A percentile compares a stretch with the other conserved stretches of the same genome.
phyloP scores from a whole-genome alignment of 2,329 filamentous ascomycete species.

The Sporothrix pallida region DNA sequence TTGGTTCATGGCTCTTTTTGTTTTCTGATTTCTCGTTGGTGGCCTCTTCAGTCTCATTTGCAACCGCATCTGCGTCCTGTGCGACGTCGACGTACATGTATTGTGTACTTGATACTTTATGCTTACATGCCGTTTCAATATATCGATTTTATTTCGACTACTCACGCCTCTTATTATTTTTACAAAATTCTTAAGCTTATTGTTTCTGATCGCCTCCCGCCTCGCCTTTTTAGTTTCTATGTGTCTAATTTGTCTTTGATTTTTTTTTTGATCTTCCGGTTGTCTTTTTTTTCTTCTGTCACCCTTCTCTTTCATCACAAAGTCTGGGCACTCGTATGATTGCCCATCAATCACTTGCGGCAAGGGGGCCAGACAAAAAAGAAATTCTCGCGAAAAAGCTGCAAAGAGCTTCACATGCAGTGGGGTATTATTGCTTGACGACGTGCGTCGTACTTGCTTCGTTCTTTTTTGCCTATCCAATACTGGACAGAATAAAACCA shows the following conservation, averaged over 20 bases:
- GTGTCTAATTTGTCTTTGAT: not conserved
- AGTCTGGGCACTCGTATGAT: not conserved
- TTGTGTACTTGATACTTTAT: not conserved
- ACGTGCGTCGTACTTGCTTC: not conserved
- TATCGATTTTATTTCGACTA: not conserved
- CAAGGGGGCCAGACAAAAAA: conserved; percentile 1
- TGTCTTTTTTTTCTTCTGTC: not conserved
- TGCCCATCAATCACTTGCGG: conserved; percentile 2
- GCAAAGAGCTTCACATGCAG: not conserved
- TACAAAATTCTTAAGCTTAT: not conserved
- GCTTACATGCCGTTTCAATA: not conserved
- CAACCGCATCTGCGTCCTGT: not conserved
- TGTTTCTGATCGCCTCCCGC: not conserved
- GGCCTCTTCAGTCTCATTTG: not conserved
- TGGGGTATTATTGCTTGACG: not conserved
- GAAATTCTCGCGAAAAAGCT: not conserved
- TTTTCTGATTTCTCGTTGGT: conserved; percentile 11
- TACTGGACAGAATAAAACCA: not conserved
- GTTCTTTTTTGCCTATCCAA: not conserved
- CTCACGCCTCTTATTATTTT: not conserved
- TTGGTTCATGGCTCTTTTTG: not conserved
- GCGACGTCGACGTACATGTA: not conserved
- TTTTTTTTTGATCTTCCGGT: not conserved
- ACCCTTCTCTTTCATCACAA: not conserved
- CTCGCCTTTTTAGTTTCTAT: not conserved